A percentile compares a stretch with the other conserved stretches of the same genome.
Evolutionary conservation across 2,329 filamentous ascomycete genomes (phyloP).

Genomic region (Amesomyces nigricolor): DNA sequence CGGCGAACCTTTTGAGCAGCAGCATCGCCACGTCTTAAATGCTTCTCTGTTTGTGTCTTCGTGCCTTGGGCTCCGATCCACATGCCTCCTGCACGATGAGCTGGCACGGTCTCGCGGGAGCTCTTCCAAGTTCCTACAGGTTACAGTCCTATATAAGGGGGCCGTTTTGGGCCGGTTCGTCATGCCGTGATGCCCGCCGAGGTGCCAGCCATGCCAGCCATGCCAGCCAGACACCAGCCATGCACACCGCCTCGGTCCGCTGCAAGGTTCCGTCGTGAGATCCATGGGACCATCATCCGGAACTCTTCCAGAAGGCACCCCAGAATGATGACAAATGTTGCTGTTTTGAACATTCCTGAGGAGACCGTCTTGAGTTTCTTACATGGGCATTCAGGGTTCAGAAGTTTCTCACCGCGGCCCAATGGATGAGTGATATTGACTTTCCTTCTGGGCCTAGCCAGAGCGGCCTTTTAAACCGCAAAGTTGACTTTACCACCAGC

Average conservation of each 20-base stretch:
- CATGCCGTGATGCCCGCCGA: conserved; percentile 21
- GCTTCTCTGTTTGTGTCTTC: conserved; percentile 11
- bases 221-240: conserved; percentile 13
- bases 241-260: conserved; percentile 14
- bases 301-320: no score
- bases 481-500: no score
- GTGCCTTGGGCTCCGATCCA: conserved; percentile 27
- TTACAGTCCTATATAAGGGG: conserved; percentile 23
- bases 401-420: no score
- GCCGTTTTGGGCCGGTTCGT: conserved; percentile 19
- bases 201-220: conserved; percentile 14
- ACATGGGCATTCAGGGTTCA: no score
- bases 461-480: no score
- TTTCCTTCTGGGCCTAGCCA: no score
- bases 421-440: no score
- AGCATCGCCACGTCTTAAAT: conserved; percentile 20
- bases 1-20: conserved; percentile 2
- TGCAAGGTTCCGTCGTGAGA: conserved; percentile 13
- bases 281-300: background rate
- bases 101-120: conserved; percentile 28
- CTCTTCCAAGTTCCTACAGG: conserved; percentile 23
- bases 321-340: no score
- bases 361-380: no score
- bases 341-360: no score
- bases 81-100: conserved; percentile 34